Evolutionary conservation across 495 filamentous ascomycete genomes (phyloP).

Genomic region (Hypoxylon subgilvum): DNA sequence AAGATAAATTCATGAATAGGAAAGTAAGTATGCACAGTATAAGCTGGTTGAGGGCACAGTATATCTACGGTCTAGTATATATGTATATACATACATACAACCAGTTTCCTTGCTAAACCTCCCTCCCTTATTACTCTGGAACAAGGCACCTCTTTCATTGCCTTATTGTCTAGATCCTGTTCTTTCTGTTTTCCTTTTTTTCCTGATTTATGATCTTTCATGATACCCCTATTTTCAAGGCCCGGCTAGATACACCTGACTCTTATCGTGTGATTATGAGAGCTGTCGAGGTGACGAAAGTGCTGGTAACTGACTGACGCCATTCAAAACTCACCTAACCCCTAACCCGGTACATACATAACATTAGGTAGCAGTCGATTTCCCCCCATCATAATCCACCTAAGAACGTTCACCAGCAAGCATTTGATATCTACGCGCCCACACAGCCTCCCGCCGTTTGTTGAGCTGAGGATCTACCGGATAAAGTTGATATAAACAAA

Average conservation of each 20-base stretch:
- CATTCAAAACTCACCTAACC: constrained; percentile 4
- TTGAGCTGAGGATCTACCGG: not conserved
- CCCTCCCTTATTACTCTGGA: not conserved
- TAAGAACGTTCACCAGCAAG: too few species aligned
- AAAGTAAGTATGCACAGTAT: constrained; percentile 12
- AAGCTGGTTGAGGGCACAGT: constrained; percentile 8
- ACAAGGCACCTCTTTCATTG: constrained; percentile 21
- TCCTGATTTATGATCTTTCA: constrained; percentile 10
- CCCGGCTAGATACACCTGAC: too few species aligned
- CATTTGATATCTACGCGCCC: too few species aligned
- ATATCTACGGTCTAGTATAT: too few species aligned
- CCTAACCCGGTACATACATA: too few species aligned
- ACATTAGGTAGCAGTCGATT: too few species aligned
- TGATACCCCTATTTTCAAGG: constrained; percentile 7
- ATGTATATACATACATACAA: not conserved
- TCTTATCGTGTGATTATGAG: too few species aligned
- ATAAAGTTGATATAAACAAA: not conserved
- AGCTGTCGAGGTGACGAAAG: too few species aligned
- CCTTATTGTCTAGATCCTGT: constrained; percentile 8
- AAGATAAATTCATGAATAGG: too few species aligned
- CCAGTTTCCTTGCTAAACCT: too few species aligned
- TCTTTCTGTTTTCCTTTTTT: constrained; percentile 3
- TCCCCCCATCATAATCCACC: too few species aligned
- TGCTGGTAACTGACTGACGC: constrained; percentile 34
- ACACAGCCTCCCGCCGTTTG: not conserved